Conservation (phyloP, 2,329 filamentous ascomycete genomes). For the Exophiala lecanii-corni region DNA sequence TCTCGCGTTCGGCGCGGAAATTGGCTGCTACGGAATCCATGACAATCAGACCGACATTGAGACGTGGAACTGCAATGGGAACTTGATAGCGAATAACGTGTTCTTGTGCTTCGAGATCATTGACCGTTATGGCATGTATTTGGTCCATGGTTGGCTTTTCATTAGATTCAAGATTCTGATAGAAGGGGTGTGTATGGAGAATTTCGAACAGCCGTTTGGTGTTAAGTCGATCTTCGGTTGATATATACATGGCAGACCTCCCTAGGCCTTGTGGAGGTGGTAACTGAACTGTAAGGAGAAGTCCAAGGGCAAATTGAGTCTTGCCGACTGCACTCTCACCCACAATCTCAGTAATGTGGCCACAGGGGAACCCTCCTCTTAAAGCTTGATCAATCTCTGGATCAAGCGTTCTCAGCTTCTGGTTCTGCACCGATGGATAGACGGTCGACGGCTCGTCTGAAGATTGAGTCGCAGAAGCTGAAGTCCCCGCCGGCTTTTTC, state of each 20-base stretch:
- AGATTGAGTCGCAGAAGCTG: not conserved
- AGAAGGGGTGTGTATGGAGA: slow-evolving; percentile 59
- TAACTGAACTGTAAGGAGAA: slow-evolving; percentile 81
- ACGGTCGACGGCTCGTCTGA: not conserved
- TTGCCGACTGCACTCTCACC: slow-evolving; percentile 92
- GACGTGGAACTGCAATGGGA: slow-evolving; percentile 72
- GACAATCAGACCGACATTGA: slow-evolving; percentile 74
- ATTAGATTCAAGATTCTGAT: slow-evolving; percentile 43
- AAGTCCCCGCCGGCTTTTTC: not conserved
- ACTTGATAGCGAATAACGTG: slow-evolving; percentile 92
- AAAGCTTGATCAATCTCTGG: slow-evolving; percentile 64
- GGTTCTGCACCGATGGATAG: slow-evolving; percentile 14
- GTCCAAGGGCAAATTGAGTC: slow-evolving; percentile 82
- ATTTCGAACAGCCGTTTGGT: slow-evolving; percentile 79
- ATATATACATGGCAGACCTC: slow-evolving; percentile 82
- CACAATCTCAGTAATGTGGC: slow-evolving; percentile 81
- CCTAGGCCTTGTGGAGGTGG: slow-evolving; percentile 66
- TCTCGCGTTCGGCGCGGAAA: slow-evolving; percentile 73
- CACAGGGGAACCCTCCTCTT: slow-evolving; percentile 73
- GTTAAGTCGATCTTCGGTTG: slow-evolving; percentile 80
- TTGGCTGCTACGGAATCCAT: slow-evolving; percentile 93
- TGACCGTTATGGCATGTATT: slow-evolving; percentile 75
- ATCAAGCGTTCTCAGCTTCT: slow-evolving; percentile 75
- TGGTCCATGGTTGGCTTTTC: slow-evolving; percentile 63
- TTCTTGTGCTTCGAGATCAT: slow-evolving; percentile 89